Evolutionary conservation across 2,329 filamentous ascomycete genomes (phyloP).

Genomic region (Orbilia quercus): DNA sequence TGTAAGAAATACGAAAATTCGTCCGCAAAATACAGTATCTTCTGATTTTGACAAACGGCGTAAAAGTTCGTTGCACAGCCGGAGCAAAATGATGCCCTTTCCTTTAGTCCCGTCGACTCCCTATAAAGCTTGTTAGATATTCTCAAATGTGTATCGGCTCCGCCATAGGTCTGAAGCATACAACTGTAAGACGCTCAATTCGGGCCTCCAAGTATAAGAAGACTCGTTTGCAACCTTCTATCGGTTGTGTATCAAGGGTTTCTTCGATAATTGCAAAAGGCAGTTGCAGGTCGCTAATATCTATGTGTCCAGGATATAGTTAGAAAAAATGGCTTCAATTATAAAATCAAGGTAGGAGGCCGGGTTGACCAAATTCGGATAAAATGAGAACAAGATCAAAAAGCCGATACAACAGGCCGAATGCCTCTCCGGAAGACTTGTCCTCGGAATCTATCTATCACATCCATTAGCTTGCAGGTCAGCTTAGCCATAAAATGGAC

Average conservation of each 20-base stretch:
- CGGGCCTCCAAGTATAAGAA: constrained; percentile 97
- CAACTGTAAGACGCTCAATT: constrained; percentile 84
- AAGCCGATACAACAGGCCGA: constrained; percentile 63
- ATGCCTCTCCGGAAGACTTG: constrained; percentile 11
- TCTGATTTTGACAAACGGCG: constrained; percentile 53
- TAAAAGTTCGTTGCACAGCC: constrained; percentile 51
- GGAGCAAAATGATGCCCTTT: constrained; percentile 50
- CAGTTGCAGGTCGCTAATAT: constrained; percentile 78
- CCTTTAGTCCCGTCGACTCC: constrained; percentile 53
- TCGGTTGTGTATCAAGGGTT: constrained; percentile 93
- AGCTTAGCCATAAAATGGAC: neutral
- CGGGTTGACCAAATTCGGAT: constrained; percentile 81
- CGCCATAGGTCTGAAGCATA: constrained; percentile 61
- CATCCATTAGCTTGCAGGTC: neutral
- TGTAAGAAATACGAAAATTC: constrained; percentile 98
- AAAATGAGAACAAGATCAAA: constrained; percentile 90
- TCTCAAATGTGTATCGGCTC: neutral
- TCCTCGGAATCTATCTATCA: constrained; percentile 33
- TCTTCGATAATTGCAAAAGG: constrained; percentile 94
- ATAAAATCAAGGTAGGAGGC: too few species aligned
- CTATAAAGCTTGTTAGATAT: constrained; percentile 58
- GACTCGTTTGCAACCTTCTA: constrained; percentile 86
- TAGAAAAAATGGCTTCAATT: too few species aligned
- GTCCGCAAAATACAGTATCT: constrained; percentile 92
- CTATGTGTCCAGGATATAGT: constrained; percentile 59